phyloP scores from a whole-genome alignment of 345 rosid species.

The Camelina sativa region DNA sequence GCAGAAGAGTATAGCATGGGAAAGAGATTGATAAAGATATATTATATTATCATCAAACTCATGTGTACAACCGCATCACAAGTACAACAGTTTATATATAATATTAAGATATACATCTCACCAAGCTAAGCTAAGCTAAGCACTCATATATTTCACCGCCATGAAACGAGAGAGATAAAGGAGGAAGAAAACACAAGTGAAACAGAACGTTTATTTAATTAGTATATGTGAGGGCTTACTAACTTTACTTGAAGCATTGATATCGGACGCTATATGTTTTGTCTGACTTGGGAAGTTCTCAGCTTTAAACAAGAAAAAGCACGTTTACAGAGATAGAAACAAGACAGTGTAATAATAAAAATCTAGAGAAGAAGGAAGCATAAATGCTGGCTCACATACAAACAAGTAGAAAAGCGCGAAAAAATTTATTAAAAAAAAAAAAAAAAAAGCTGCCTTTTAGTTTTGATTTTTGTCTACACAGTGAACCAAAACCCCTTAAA shows the following conservation, averaged over 20 bases:
- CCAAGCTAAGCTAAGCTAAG: slow-evolving; percentile 36
- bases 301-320: slow-evolving; percentile 36
- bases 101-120: slow-evolving; percentile 7
- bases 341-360: slow-evolving; percentile 28
- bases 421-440: neutral
- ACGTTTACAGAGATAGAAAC: slow-evolving; percentile 22
- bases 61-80: slow-evolving; percentile 10
- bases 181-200: slow-evolving; percentile 28
- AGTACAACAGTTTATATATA: neutral
- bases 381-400: slow-evolving; percentile 32
- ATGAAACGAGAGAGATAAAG: slow-evolving; percentile 15
- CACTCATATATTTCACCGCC: slow-evolving; percentile 36
- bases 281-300: slow-evolving; percentile 29
- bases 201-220: neutral
- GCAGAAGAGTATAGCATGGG: slow-evolving; percentile 5
- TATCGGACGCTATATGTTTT: slow-evolving; percentile 29
- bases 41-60: slow-evolving; percentile 1
- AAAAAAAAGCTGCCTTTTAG: slow-evolving; percentile 3
- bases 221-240: neutral
- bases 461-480: neutral
- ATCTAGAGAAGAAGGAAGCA: slow-evolving; percentile 32
- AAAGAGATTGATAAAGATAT: neutral
- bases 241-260: slow-evolving; percentile 20
- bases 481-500: neutral
- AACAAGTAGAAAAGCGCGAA: slow-evolving; percentile 38